These are phyloP conservation scores for Cydonia oblonga DNA, from an alignment of 331 rosid genomes.

Conservation along the genomic window DNA sequence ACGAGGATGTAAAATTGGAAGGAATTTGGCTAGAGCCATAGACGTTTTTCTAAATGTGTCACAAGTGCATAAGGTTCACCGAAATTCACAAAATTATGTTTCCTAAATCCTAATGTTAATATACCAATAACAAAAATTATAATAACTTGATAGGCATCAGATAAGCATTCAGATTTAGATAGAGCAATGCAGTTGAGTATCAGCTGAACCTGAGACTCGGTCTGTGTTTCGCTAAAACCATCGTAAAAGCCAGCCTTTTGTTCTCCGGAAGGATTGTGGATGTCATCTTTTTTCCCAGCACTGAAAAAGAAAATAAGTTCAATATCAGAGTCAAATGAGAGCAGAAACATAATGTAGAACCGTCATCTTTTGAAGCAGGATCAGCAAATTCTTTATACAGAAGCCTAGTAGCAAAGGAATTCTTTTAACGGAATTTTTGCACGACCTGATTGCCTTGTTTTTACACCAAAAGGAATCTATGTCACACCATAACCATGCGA, in stretches of 20 bases:
- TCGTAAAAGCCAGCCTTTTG: constrained; percentile 37
- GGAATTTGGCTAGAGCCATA: constrained; percentile 5
- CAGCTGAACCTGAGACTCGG: constrained; percentile 81
- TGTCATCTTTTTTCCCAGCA: constrained; percentile 42
- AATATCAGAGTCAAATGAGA: constrained; percentile 13
- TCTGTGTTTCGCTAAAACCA: constrained; percentile 85
- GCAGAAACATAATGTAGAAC: constrained; percentile 1
- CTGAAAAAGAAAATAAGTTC: constrained; percentile 18
- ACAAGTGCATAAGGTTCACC: background rate
- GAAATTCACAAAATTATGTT: background rate
- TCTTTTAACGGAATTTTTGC: background rate
- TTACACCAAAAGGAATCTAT: background rate
- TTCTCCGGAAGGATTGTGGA: constrained; percentile 31
- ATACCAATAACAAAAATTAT: background rate
- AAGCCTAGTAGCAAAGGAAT: background rate
- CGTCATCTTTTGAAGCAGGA: background rate
- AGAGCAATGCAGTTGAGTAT: constrained; percentile 2
- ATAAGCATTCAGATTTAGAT: background rate
- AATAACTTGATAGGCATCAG: background rate
- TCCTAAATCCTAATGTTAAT: too few relatives aligned
- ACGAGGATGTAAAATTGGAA: constrained; percentile 6
- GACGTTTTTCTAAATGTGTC: background rate
- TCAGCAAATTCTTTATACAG: background rate
- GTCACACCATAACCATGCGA: background rate
- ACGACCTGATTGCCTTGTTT: too few relatives aligned